phyloP scores from a whole-genome alignment of 2,329 filamentous ascomycete species.

The Xylariales sp. region DNA sequence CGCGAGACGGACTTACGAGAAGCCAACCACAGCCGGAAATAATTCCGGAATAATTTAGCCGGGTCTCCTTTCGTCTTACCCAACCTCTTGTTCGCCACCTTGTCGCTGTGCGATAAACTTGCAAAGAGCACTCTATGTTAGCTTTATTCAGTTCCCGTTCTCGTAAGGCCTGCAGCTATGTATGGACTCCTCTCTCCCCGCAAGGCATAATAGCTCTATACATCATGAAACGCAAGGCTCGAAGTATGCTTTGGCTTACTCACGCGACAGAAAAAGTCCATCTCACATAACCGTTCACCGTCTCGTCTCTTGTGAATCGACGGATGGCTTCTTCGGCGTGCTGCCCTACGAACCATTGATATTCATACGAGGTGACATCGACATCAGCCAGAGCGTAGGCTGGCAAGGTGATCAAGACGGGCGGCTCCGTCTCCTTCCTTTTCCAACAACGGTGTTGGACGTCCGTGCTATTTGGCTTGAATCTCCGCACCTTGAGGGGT shows the following conservation, averaged over 20 bases:
- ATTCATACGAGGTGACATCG: conserved; percentile 49
- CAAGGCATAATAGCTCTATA: conserved; percentile 15
- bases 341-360: conserved; percentile 53
- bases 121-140: conserved; percentile 9
- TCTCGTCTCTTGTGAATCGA: conserved; percentile 42
- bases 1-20: conserved; percentile 54
- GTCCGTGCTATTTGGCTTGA: conserved; percentile 54
- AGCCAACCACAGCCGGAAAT: conserved; percentile 61
- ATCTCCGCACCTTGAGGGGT: conserved; percentile 55
- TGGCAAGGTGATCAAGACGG: conserved; percentile 48
- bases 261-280: conserved; percentile 48
- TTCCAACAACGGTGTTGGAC: conserved; percentile 55
- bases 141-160: neutral
- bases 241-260: conserved; percentile 34
- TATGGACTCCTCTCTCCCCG: neutral
- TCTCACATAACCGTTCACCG: conserved; percentile 45
- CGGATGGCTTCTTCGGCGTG: conserved; percentile 49
- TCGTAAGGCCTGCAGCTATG: neutral
- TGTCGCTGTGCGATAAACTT: conserved; percentile 30
- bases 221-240: neutral
- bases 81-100: conserved; percentile 20
- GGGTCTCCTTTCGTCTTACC: conserved; percentile 44
- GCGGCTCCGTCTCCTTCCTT: conserved; percentile 45
- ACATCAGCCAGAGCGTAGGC: conserved; percentile 57
- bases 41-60: conserved; percentile 53